Conservation (phyloP, 768 basidiomycete species). For the Cyclocybe aegerita region DNA sequence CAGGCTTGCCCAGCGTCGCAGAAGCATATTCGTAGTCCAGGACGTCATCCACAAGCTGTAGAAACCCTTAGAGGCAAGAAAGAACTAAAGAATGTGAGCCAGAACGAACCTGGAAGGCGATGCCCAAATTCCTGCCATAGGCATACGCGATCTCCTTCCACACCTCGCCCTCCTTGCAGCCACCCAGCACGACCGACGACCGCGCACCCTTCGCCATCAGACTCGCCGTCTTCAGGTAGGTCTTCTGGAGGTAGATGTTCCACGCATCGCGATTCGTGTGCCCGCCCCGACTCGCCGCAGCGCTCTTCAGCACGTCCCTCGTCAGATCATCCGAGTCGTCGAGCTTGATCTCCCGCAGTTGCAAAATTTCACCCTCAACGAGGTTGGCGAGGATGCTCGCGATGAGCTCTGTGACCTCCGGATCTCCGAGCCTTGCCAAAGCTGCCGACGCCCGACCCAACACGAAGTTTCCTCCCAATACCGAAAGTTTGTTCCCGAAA, state of each 20-base stretch:
- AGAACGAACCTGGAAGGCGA: slow-evolving; percentile 85
- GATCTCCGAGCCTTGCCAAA: slow-evolving; percentile 73
- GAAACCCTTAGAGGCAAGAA: not conserved
- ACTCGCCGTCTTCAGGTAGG: slow-evolving; percentile 91
- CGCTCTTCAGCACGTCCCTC: slow-evolving; percentile 1
- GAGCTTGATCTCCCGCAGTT: slow-evolving; percentile 60
- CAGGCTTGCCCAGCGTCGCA: slow-evolving; percentile 83
- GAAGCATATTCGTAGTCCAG: slow-evolving; percentile 87
- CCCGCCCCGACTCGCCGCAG: not conserved
- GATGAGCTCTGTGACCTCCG: slow-evolving; percentile 87
- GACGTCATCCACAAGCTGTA: slow-evolving; percentile 91
- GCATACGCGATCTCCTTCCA: slow-evolving; percentile 97
- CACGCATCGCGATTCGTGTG: slow-evolving; percentile 47
- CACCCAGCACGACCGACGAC: slow-evolving; percentile 86
- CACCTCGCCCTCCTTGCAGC: slow-evolving; percentile 76
- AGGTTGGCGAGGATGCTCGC: slow-evolving; percentile 85
- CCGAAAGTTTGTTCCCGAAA: slow-evolving; percentile 86
- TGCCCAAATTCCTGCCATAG: slow-evolving; percentile 90
- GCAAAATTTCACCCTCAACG: slow-evolving; percentile 93
- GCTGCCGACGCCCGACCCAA: slow-evolving; percentile 84
- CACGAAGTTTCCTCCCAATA: slow-evolving; percentile 90
- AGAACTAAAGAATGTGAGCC: not conserved
- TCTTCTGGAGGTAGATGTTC: slow-evolving; percentile 88
- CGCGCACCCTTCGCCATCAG: slow-evolving; percentile 91
- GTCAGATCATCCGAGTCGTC: slow-evolving; percentile 20